Evolutionary conservation across 2,329 filamentous ascomycete species (phyloP), one percentile per base, ranked within the genome.

Genomic region (Hypoxylon sp.): DNA sequence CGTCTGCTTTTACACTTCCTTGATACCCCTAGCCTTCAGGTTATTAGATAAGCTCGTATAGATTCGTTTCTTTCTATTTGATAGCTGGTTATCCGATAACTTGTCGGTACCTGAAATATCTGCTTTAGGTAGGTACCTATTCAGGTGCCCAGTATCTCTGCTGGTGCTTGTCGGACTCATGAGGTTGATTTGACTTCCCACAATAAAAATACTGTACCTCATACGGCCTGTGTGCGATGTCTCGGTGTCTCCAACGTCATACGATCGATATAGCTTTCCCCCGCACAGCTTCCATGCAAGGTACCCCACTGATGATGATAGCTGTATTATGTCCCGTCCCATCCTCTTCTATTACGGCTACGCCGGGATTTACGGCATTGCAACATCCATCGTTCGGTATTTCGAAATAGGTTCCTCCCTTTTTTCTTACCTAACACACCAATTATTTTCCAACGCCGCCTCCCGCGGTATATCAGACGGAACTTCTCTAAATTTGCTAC

Each of bases 191-290:
- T 5, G 34, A 56, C 38, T 23, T 28, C 23, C 21, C 9, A 32
- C 56, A 9, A 19, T 28, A 23, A 23, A 14, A 30, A 25, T 34
- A 53, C 30, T n/a, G 5, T 53, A 53, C 13, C 36, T 34, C 30
- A 30, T 45, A 34, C 32, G 23, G 38, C 21, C 41, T 34, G 6
- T 65, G 28, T 25, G 49, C 51, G 53, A 45, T 49, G 32, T 30
- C 23, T 25, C 52, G 25, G 11, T 17, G 34, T 63, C 21, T 53
- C 60, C 48, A 55, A 60, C 68, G 65, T 66, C 68, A 70, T 68
- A 60, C 59, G 50, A 66, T 63, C 51, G 50, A 59, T 56, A 48
- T 34, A 45, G 17, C 21, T 38, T 55, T 56, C 60, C 67, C 65
- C 48, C 65, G 55, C 57, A 43, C 17, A 9, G 25, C 38, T 36